phyloP scores from a whole-genome alignment of 2,329 filamentous ascomycete genomes.

The Aspergillus fumigatiaffinis region DNA sequence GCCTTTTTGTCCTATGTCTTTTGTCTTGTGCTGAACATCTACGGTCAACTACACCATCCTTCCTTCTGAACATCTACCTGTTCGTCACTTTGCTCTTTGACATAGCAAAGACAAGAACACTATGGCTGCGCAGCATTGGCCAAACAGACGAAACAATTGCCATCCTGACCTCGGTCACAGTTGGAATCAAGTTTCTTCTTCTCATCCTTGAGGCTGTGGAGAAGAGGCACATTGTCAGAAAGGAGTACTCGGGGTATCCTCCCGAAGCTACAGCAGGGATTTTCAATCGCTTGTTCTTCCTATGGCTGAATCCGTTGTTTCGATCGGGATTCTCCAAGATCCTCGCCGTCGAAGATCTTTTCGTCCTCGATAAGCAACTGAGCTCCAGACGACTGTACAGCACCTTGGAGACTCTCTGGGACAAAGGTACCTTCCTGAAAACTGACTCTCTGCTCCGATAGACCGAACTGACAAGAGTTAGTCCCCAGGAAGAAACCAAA shows the following conservation, averaged over 20 bases:
- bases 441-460: background rate
- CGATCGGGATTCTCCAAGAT: slow-evolving; percentile 44
- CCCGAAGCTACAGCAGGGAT: slow-evolving; percentile 51
- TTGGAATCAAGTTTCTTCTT: slow-evolving; percentile 43
- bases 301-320: slow-evolving; percentile 54
- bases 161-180: slow-evolving; percentile 38
- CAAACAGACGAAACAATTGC: slow-evolving; percentile 37
- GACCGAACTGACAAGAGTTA: slow-evolving; percentile 15
- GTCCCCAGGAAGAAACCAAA: slow-evolving; percentile 24
- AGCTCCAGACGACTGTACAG: slow-evolving; percentile 39
- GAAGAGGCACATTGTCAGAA: slow-evolving; percentile 41
- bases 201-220: slow-evolving; percentile 44
- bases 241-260: slow-evolving; percentile 39
- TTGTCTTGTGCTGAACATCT: slow-evolving; percentile 48
- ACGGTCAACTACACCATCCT: slow-evolving; percentile 44
- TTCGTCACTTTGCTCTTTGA: slow-evolving; percentile 45
- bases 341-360: slow-evolving; percentile 44
- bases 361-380: slow-evolving; percentile 43
- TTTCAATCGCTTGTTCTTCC: slow-evolving; percentile 49
- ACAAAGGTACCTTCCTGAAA: slow-evolving; percentile 27
- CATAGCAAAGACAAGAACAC: slow-evolving; percentile 42
- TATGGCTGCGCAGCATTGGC: slow-evolving; percentile 35
- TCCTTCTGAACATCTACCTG: slow-evolving; percentile 47
- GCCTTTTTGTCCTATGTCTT: slow-evolving; percentile 29
- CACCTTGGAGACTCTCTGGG: slow-evolving; percentile 38